Base-by-base conservation (phyloP, 225 moss, liverwort and hornwort species). In the Pseudisothecium myosuroides region DNA sequence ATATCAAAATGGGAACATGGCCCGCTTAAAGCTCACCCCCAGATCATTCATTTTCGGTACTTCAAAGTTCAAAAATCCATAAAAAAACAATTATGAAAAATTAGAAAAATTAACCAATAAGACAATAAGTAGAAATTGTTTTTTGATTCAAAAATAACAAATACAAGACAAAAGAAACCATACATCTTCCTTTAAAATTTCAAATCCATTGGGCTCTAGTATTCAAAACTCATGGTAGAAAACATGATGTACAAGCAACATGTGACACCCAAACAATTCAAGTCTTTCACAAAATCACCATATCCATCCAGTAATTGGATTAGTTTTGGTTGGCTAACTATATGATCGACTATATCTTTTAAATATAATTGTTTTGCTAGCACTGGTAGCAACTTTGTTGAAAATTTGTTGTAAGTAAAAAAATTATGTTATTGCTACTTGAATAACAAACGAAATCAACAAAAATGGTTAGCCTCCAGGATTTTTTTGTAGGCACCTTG, bases 191-290 rank as follows among this genome's bases (percentile, higher is more conserved):
- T 10, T 45, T 45, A 6, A 73, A 73, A 10, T 45, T 17, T 45
- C 6, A 17, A 73, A 45, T 45, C 3, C 10, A 45, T 45, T 0
- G n/a, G 0, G 0, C 17, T 45, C 9, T 17, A 73, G 10, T 10
- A 29, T 73, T 73, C 29, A 73, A 73, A 73, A 29, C 3, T 45
- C 1, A 45, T 17, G 10, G 17, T 28, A 45, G 72, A 45, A 16
- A 9, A 72, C 2, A 17, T 45, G 6, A n/a, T n/a, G 4, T n/a
- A n/a, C 0, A 1, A 0, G 12, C 5, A 22, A n/a, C 4, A 0
- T 3, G 2, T 22, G 22, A 22, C 13, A 68, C 1, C 23, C 23
- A n/a, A 23, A 68, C 4, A 1, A 4, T n/a, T 7, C 7, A 68
- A 68, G 12, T n/a, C 4, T 68, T 68, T 39, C 4, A 7, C 23